phyloP scores from a whole-genome alignment of 1,139 yeast genomes.

The Taphrina wiesneri region DNA sequence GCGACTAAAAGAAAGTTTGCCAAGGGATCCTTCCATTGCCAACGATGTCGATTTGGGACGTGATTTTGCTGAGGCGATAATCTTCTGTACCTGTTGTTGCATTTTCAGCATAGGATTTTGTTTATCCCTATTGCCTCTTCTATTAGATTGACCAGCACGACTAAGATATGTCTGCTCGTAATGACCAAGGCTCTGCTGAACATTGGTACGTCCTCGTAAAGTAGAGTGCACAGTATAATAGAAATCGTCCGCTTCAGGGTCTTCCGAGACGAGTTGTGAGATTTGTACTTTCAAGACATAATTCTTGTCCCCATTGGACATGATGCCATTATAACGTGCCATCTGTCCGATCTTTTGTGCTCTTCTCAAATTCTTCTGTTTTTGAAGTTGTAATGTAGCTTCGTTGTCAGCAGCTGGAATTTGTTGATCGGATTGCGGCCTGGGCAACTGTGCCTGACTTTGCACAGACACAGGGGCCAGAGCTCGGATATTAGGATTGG shows the following conservation, averaged over 20 bases:
- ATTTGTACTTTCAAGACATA: slow-evolving; percentile 91
- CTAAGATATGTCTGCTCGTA: slow-evolving; percentile 95
- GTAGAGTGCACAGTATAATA: slow-evolving; percentile 92
- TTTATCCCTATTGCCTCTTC: slow-evolving; percentile 77
- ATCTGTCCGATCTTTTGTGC: slow-evolving; percentile 50
- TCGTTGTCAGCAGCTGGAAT: slow-evolving; percentile 8
- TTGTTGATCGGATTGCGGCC: neutral
- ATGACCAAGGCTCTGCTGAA: slow-evolving; percentile 53
- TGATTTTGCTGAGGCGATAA: slow-evolving; percentile 92
- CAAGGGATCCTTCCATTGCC: slow-evolving; percentile 85
- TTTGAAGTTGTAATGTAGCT: slow-evolving; percentile 33
- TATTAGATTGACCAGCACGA: slow-evolving; percentile 87
- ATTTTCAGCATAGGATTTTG: slow-evolving; percentile 93
- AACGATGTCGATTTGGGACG: slow-evolving; percentile 72
- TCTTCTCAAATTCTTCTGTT: slow-evolving; percentile 42
- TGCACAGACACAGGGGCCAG: neutral
- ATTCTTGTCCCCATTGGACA: slow-evolving; percentile 96
- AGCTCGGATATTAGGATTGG: slow-evolving; percentile 16
- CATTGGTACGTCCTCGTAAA: slow-evolving; percentile 54
- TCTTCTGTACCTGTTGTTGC: slow-evolving; percentile 98
- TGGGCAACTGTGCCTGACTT: neutral
- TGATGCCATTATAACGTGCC: slow-evolving; percentile 82
- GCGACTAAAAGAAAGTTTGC: slow-evolving; percentile 77
- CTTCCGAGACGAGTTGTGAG: slow-evolving; percentile 94
- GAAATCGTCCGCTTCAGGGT: slow-evolving; percentile 95